These are phyloP conservation scores for Colletotrichum musicola DNA, from an alignment of 2,329 filamentous ascomycete genomes.

Conservation along the genomic window DNA sequence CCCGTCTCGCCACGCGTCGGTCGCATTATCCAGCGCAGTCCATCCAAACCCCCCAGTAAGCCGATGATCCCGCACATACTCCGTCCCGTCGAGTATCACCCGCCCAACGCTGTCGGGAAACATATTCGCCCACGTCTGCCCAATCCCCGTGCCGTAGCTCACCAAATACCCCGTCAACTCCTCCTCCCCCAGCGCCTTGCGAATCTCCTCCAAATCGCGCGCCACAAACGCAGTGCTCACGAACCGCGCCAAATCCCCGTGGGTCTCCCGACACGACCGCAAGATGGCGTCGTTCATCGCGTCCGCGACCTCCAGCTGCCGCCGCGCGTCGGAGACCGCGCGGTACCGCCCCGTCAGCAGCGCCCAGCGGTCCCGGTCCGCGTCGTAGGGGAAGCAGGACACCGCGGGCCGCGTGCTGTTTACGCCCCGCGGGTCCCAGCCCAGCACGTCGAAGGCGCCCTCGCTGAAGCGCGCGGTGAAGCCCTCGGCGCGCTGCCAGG, in stretches of 20 bases:
- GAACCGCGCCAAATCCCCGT: constrained; percentile 61
- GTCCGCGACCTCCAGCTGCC: constrained; percentile 58
- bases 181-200: constrained; percentile 58
- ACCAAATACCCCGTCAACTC: constrained; percentile 63
- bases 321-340: constrained; percentile 49
- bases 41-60: constrained; percentile 60
- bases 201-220: constrained; percentile 63
- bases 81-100: constrained; percentile 62
- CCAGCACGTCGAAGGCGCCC: constrained; percentile 60
- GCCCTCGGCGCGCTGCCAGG: constrained; percentile 53
- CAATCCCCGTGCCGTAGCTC: constrained; percentile 66
- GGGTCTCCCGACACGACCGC: constrained; percentile 55
- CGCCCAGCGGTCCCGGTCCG: constrained; percentile 61
- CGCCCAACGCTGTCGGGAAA: constrained; percentile 62
- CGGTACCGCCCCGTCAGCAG: constrained; percentile 54
- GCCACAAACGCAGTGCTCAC: constrained; percentile 61
- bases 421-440: constrained; percentile 68
- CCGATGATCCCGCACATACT: constrained; percentile 61
- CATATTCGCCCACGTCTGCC: constrained; percentile 64
- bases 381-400: constrained; percentile 60
- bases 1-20: constrained; percentile 62
- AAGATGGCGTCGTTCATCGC: constrained; percentile 61
- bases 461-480: constrained; percentile 57
- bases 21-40: constrained; percentile 62
- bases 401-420: constrained; percentile 60